A percentile compares a stretch with the other conserved stretches of the same genome.
phyloP scores from a whole-genome alignment of 148 eudicot genomes.

The Tetragonia tetragonoides region DNA sequence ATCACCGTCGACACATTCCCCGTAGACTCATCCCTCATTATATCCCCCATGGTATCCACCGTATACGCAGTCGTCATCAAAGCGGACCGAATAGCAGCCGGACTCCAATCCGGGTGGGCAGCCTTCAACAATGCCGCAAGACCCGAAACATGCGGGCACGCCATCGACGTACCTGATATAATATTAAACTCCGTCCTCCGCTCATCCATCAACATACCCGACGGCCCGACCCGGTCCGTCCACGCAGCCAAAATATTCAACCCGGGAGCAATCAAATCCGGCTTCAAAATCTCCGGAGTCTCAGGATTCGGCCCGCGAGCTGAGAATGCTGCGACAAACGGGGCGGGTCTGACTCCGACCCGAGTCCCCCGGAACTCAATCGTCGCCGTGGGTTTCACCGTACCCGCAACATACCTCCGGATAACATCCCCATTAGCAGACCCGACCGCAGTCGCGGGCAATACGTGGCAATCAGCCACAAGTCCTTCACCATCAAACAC shows the following conservation, averaged over 20 bases:
- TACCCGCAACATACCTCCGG: constrained; percentile 51
- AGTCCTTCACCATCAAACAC: constrained; percentile 89
- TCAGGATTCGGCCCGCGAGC: constrained; percentile 92
- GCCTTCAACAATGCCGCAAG: constrained; percentile 78
- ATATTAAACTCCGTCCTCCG: constrained; percentile 80
- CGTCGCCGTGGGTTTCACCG: constrained; percentile 50
- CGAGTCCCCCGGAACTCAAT: constrained; percentile 70
- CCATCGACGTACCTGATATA: constrained; percentile 92
- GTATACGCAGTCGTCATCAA: constrained; percentile 84
- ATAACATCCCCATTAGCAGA: constrained; percentile 60
- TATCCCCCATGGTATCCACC: constrained; percentile 41
- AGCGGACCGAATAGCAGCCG: constrained; percentile 81
- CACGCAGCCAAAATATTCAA: constrained; percentile 83
- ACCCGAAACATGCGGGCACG: constrained; percentile 94
- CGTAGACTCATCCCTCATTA: constrained; percentile 69
- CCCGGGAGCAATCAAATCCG: constrained; percentile 89
- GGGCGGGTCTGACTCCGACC: constrained; percentile 71
- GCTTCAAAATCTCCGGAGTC: constrained; percentile 79
- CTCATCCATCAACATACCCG: constrained; percentile 55
- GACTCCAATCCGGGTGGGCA: constrained; percentile 91
- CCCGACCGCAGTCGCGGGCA: constrained; percentile 82
- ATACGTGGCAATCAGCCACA: constrained; percentile 92
- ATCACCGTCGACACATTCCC: constrained; percentile 69
- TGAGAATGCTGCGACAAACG: constrained; percentile 85
- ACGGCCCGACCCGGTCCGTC: constrained; percentile 75